Percentiles rank a stretch among this genome's conserved stretches.
These are phyloP conservation scores for Fusarium sp. DNA, from an alignment of 2,329 filamentous ascomycete genomes.

Conservation along the genomic window DNA sequence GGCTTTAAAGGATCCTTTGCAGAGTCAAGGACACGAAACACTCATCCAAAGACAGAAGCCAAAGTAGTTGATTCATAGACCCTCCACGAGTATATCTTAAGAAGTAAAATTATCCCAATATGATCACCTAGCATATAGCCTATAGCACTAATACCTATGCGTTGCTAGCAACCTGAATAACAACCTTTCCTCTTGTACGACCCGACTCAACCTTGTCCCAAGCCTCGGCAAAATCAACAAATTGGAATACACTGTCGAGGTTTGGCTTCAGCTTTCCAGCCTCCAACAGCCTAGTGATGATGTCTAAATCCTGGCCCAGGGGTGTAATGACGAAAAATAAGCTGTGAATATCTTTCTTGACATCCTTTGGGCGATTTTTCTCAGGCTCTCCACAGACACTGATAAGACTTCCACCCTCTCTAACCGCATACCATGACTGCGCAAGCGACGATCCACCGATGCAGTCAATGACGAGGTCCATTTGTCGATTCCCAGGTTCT, in stretches of 20 bases:
- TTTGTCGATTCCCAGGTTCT: constrained; percentile 2
- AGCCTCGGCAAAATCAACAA: constrained; percentile 25
- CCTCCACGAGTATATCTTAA: too few relatives aligned
- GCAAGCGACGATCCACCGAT: constrained; percentile 26
- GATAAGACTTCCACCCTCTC: constrained; percentile 23
- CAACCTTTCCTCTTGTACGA: constrained; percentile 29
- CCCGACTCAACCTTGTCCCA: constrained; percentile 41
- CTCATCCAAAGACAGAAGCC: too few relatives aligned
- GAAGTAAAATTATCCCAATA: too few relatives aligned
- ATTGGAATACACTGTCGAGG: constrained; percentile 31
- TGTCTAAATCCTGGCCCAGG: constrained; percentile 25
- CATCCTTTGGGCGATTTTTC: constrained; percentile 24
- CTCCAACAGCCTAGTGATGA: constrained; percentile 31
- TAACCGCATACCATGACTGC: constrained; percentile 33
- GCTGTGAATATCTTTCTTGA: constrained; percentile 17
- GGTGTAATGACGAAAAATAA: constrained; percentile 37
- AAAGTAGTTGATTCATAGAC: too few relatives aligned
- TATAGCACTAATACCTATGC: background rate
- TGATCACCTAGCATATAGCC: too few relatives aligned
- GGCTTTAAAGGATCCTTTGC: too few relatives aligned
- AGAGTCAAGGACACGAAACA: too few relatives aligned
- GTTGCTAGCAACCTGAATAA: constrained; percentile 21
- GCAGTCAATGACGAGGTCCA: constrained; percentile 40
- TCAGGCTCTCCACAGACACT: constrained; percentile 29
- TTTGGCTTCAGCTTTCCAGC: constrained; percentile 32